phyloP scores from a whole-genome alignment of 2,329 filamentous ascomycete genomes.

The Fusarium sp. region DNA sequence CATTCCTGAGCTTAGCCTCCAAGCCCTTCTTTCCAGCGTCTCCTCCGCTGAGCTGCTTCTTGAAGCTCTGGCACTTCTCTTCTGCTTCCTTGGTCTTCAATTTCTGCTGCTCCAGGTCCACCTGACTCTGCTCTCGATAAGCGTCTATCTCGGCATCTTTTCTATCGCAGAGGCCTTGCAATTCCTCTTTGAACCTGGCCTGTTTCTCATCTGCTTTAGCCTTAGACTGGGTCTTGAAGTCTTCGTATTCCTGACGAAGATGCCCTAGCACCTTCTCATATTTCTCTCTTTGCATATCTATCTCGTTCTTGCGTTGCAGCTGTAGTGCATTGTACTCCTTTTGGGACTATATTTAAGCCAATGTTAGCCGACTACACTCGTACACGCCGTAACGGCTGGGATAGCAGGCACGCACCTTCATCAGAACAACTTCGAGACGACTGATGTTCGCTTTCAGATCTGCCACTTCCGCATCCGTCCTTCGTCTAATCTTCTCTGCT shows the following conservation, averaged over 20 bases:
- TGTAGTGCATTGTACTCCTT: constrained; percentile 60
- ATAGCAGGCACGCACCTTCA: constrained; percentile 59
- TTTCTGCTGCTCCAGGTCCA: constrained; percentile 37
- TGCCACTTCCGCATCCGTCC: constrained; percentile 69
- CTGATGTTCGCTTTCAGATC: constrained; percentile 70
- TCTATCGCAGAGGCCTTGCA: constrained; percentile 12
- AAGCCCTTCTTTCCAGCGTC: constrained; percentile 32
- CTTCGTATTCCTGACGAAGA: constrained; percentile 34
- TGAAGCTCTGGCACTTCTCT: constrained; percentile 39
- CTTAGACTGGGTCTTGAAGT: constrained; percentile 31
- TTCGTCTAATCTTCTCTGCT: constrained; percentile 58
- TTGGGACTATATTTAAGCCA: constrained; percentile 57
- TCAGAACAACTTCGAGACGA: constrained; percentile 69
- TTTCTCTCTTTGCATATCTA: constrained; percentile 27
- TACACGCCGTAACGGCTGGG: neutral
- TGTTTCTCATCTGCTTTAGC: constrained; percentile 23
- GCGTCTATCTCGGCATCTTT: constrained; percentile 42
- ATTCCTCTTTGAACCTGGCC: constrained; percentile 3
- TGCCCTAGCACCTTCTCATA: constrained; percentile 11
- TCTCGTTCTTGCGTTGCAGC: constrained; percentile 21
- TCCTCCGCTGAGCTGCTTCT: constrained; percentile 42
- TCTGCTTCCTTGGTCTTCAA: constrained; percentile 42
- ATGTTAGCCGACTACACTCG: neutral
- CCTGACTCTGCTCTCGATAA: constrained; percentile 21
- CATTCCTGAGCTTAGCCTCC: constrained; percentile 41